Evolutionary conservation across 2,329 filamentous ascomycete genomes (phyloP).

Genomic region (Colletotrichum horii): DNA sequence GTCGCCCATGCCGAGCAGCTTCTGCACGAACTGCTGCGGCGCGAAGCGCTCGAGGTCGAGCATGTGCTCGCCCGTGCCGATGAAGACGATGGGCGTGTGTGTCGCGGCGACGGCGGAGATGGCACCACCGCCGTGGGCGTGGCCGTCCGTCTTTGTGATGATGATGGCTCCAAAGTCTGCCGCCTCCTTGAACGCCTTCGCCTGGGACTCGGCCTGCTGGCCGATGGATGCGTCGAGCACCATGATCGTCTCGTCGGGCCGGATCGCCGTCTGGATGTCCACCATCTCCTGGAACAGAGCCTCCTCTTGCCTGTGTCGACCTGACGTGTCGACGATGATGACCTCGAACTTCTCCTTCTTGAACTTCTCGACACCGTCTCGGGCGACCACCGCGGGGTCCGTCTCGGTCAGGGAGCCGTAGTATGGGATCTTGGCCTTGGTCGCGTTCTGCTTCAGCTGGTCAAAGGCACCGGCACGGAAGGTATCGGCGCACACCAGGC

Average conservation of each 20-base stretch:
- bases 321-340: slow-evolving; percentile 97
- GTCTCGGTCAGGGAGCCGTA: slow-evolving; percentile 97
- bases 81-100: slow-evolving; percentile 95
- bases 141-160: slow-evolving; percentile 97
- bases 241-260: slow-evolving; percentile 97
- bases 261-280: slow-evolving; percentile 90
- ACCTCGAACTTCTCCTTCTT: slow-evolving; percentile 98
- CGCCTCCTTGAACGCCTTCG: slow-evolving; percentile 95
- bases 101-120: slow-evolving; percentile 98
- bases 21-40: slow-evolving; percentile 91
- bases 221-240: slow-evolving; percentile 96
- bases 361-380: slow-evolving; percentile 98
- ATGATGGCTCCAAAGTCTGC: slow-evolving; percentile 98
- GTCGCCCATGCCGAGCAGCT: slow-evolving; percentile 95
- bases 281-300: slow-evolving; percentile 98
- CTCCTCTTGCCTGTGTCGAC: slow-evolving; percentile 91
- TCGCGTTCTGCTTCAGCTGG: slow-evolving; percentile 98
- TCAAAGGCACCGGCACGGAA: slow-evolving; percentile 99
- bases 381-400: slow-evolving; percentile 89
- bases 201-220: slow-evolving; percentile 93
- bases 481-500: slow-evolving; percentile 95
- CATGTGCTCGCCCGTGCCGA: slow-evolving; percentile 97
- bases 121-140: slow-evolving; percentile 93
- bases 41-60: slow-evolving; percentile 92
- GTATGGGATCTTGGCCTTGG: slow-evolving; percentile 98